Conservation (phyloP, 2,329 filamentous ascomycete species). For the Leptodontidium sp. region DNA sequence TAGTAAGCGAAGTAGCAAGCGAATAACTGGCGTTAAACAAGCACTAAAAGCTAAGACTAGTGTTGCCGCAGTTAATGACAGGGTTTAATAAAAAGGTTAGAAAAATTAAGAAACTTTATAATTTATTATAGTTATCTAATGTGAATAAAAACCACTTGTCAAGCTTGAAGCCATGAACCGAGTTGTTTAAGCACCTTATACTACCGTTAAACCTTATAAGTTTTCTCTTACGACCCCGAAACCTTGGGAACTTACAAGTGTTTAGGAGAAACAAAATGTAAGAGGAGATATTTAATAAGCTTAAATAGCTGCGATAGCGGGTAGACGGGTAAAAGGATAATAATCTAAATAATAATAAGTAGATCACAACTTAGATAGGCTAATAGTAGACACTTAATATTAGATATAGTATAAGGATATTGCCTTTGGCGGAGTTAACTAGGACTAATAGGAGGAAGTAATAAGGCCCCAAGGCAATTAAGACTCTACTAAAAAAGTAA, state of each 20-base stretch:
- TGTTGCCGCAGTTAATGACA: neutral
- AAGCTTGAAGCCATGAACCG: neutral
- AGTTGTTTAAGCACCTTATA: neutral
- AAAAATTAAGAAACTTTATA: neutral
- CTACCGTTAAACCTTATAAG: neutral
- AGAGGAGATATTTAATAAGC: neutral
- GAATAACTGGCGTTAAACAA: neutral
- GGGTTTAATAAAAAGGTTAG: neutral
- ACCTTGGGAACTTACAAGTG: neutral
- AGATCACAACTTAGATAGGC: neutral
- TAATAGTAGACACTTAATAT: neutral
- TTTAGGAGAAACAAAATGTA: neutral
- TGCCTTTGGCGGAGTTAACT: neutral
- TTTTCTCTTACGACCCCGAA: neutral
- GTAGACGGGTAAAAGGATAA: neutral
- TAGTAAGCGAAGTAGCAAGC: neutral
- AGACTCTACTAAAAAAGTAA: neutral
- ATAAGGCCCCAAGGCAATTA: neutral
- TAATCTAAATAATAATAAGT: neutral
- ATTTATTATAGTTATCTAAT: neutral
- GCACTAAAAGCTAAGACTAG: neutral
- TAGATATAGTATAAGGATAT: neutral
- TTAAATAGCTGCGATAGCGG: neutral
- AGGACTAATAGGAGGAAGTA: neutral
- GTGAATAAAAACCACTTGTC: neutral